Conservation (phyloP, 2,329 filamentous ascomycete species). For the Sporothrix mexicana region DNA sequence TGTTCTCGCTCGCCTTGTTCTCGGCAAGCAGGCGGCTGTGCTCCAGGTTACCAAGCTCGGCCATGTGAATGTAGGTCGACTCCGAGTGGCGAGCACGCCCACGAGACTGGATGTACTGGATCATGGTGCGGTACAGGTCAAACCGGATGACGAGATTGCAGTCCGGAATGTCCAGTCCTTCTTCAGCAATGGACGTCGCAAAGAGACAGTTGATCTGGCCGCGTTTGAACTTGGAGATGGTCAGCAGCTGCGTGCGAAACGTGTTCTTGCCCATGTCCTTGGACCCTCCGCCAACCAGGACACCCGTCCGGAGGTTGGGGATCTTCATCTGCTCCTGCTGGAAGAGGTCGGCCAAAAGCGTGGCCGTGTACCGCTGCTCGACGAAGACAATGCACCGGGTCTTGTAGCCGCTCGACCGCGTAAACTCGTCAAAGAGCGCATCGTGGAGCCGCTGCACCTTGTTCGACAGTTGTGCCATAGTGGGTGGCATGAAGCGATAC, state of each 20-base stretch:
- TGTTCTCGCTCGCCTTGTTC: slow-evolving; percentile 63
- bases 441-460: slow-evolving; percentile 70
- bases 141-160: slow-evolving; percentile 76
- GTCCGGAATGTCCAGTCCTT: slow-evolving; percentile 71
- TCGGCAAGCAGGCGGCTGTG: slow-evolving; percentile 65
- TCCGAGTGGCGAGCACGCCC: slow-evolving; percentile 79
- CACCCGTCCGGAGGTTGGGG: slow-evolving; percentile 62
- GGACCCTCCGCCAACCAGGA: slow-evolving; percentile 53
- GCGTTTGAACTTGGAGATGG: slow-evolving; percentile 68
- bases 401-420: slow-evolving; percentile 60
- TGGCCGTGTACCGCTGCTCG: slow-evolving; percentile 76
- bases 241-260: slow-evolving; percentile 70
- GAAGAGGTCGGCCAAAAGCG: slow-evolving; percentile 73
- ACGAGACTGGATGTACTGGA: slow-evolving; percentile 92
- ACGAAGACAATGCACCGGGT: slow-evolving; percentile 83
- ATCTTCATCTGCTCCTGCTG: slow-evolving; percentile 59
- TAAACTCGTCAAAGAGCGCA: slow-evolving; percentile 68
- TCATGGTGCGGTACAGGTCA: slow-evolving; percentile 86
- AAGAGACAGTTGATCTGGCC: slow-evolving; percentile 68
- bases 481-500: slow-evolving; percentile 52
- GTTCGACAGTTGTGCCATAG: slow-evolving; percentile 61
- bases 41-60: slow-evolving; percentile 70
- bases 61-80: slow-evolving; percentile 85
- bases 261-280: slow-evolving; percentile 36
- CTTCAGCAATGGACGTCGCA: slow-evolving; percentile 70